Evolutionary conservation across 1,139 yeast genomes (phyloP).

Genomic region (Saccharomyces hybrid): DNA sequence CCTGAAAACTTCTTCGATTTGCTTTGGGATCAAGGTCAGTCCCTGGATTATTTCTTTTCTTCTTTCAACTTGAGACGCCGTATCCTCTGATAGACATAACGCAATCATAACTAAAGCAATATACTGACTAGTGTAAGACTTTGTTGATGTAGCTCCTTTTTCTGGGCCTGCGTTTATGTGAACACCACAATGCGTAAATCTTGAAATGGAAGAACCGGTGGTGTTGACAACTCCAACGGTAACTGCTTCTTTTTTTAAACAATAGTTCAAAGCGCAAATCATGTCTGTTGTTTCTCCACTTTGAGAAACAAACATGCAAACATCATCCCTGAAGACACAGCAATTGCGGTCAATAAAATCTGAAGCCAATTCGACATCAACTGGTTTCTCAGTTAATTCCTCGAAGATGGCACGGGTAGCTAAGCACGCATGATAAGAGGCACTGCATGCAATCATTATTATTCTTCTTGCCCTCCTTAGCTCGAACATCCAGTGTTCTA

Average conservation of each 20-base stretch:
- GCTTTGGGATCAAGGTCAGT: conserved; percentile 73
- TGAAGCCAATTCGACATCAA: too few species aligned
- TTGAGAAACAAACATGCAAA: too few species aligned
- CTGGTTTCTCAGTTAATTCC: conserved; percentile 36
- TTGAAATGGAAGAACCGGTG: conserved; percentile 93
- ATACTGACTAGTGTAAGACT: conserved; percentile 97
- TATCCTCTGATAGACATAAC: conserved; percentile 83
- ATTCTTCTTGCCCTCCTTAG: conserved; percentile 55
- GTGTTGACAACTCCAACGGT: conserved; percentile 44
- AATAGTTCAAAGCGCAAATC: too few species aligned
- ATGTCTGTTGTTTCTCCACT: too few species aligned
- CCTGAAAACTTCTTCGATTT: conserved; percentile 67
- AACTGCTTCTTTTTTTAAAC: too few species aligned
- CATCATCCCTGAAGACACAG: too few species aligned
- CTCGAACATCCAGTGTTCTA: conserved; percentile 75
- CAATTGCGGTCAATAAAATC: too few species aligned
- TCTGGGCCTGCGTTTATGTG: conserved; percentile 99
- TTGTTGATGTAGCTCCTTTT: conserved; percentile 98
- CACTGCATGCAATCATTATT: conserved; percentile 43
- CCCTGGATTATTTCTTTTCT: conserved; percentile 84
- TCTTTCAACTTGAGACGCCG: conserved; percentile 67
- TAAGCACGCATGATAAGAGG: conserved; percentile 95
- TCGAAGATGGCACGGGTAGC: conserved; percentile 96
- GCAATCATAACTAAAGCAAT: conserved; percentile 68
- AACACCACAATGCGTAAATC: conserved; percentile 97